Conservation (phyloP, 306 rosid species). For the Cicer yamashitae region DNA sequence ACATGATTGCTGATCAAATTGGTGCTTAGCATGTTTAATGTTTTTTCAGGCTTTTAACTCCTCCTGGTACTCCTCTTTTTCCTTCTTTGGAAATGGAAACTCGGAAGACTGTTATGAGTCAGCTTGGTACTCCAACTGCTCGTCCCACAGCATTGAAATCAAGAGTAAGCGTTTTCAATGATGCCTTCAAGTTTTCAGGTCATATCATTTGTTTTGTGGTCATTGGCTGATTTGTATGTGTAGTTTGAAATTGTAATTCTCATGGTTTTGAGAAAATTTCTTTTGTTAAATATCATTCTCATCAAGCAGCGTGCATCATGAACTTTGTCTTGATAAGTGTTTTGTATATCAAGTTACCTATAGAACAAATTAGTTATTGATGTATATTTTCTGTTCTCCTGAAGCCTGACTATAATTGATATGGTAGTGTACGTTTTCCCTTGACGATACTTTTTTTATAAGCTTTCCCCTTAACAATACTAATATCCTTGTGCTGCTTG, state of each 20-base stretch:
- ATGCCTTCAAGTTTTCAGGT: constrained; percentile 38
- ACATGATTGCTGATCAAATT: constrained; percentile 30
- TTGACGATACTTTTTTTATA: neutral
- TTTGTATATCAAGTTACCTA: constrained; percentile 19
- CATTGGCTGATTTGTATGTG: constrained; percentile 25
- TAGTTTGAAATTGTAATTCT: constrained; percentile 33
- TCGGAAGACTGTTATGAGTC: constrained; percentile 77
- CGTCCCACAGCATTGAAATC: constrained; percentile 81
- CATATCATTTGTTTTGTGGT: constrained; percentile 27
- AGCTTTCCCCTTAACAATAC: neutral
- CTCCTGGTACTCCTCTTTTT: constrained; percentile 97
- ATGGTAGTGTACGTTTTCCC: constrained; percentile 1
- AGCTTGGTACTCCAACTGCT: constrained; percentile 72
- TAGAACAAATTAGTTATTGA: constrained; percentile 17
- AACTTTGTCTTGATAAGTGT: constrained; percentile 30
- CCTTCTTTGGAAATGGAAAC: constrained; percentile 94
- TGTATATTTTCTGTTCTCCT: constrained; percentile 21
- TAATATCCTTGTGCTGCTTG: constrained; percentile 9
- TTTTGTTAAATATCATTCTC: constrained; percentile 21
- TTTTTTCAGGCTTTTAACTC: constrained; percentile 88
- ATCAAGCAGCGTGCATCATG: constrained; percentile 33
- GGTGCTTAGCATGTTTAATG: constrained; percentile 39
- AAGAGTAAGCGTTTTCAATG: constrained; percentile 67
- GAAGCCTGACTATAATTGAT: constrained; percentile 8
- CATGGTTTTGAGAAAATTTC: constrained; percentile 9